These are phyloP conservation scores for Ceratocystis papillata DNA, from an alignment of 2,329 filamentous ascomycete genomes.

Conservation along the genomic window DNA sequence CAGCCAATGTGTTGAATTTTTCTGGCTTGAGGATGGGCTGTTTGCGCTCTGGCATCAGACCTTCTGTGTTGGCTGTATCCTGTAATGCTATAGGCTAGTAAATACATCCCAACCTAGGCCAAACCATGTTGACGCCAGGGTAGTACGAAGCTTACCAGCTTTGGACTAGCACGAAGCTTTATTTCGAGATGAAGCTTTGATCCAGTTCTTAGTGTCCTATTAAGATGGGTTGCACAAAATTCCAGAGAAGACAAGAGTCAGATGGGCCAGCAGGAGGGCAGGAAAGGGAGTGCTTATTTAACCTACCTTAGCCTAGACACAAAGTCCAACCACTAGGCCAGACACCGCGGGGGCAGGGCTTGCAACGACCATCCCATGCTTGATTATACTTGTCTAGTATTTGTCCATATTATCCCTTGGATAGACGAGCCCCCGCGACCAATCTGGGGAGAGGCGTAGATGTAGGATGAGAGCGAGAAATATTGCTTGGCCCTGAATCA, in stretches of 20 bases:
- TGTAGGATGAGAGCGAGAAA: too few species aligned
- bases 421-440: too few species aligned
- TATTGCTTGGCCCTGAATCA: too few species aligned
- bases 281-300: neutral
- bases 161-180: slow-evolving; percentile 10
- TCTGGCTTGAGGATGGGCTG: too few species aligned
- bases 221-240: neutral
- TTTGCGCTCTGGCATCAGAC: neutral
- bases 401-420: too few species aligned
- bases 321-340: neutral
- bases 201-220: neutral
- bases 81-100: slow-evolving; percentile 3
- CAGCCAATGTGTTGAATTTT: too few species aligned
- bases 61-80: neutral
- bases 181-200: neutral
- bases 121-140: neutral
- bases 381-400: too few species aligned
- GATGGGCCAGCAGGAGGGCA: neutral
- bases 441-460: too few species aligned
- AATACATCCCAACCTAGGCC: too few species aligned
- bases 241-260: neutral
- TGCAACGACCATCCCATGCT: neutral
- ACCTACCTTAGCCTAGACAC: neutral
- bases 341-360: neutral
- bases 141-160: slow-evolving; percentile 9